These are phyloP conservation scores for Leccinum variabile DNA, from an alignment of 1,284 basidiomycete species.

Conservation along the genomic window DNA sequence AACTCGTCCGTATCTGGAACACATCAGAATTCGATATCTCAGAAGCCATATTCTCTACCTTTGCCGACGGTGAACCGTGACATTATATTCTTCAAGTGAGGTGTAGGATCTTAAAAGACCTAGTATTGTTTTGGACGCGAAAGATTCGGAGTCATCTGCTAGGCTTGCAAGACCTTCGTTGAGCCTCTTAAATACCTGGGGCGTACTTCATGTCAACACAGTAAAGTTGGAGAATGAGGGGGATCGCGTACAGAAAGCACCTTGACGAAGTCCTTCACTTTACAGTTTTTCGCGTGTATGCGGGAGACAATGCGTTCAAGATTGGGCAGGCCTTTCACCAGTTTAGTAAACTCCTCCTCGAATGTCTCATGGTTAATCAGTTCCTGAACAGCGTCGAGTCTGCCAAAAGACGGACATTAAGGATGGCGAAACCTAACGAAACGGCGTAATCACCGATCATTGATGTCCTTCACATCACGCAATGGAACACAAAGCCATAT, in stretches of 20 bases:
- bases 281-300: slow-evolving; percentile 89
- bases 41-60: slow-evolving; percentile 43
- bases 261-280: slow-evolving; percentile 82
- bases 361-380: slow-evolving; percentile 78
- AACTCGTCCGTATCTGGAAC: slow-evolving; percentile 62
- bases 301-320: slow-evolving; percentile 92
- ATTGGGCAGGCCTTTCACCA: slow-evolving; percentile 85
- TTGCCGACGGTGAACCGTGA: slow-evolving; percentile 66
- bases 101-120: slow-evolving; percentile 67
- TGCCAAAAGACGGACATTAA: slow-evolving; percentile 35
- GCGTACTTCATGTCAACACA: slow-evolving; percentile 8
- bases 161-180: slow-evolving; percentile 67
- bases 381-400: slow-evolving; percentile 90
- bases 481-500: slow-evolving; percentile 94
- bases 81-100: slow-evolving; percentile 70
- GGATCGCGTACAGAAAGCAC: slow-evolving; percentile 63
- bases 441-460: slow-evolving; percentile 61
- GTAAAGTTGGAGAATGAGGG: neutral
- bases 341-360: slow-evolving; percentile 68
- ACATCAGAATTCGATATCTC: slow-evolving; percentile 14
- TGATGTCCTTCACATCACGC: slow-evolving; percentile 78
- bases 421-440: slow-evolving; percentile 10
- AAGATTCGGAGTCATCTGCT: slow-evolving; percentile 63
- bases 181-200: slow-evolving; percentile 74
- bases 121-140: slow-evolving; percentile 74